Evolutionary conservation across 176 grass and related monocot species (phyloP), one percentile per base, ranked within the genome.

Genomic region (Ampelocalamus luodianensis): DNA sequence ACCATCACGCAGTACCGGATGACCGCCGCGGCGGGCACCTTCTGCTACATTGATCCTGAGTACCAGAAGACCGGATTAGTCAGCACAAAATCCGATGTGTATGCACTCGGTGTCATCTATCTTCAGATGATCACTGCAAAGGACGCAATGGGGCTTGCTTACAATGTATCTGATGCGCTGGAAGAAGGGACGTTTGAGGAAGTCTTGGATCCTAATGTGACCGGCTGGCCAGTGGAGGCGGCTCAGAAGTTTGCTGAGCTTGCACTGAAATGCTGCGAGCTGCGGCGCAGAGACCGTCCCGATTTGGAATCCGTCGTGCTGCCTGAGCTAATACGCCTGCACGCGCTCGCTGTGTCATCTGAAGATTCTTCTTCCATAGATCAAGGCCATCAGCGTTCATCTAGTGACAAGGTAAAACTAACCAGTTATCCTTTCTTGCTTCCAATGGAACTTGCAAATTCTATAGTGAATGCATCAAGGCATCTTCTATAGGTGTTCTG

Each of bases 11-110:
- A 92, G 55, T 97, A 88, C 84, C 69, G 65, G 81, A 94, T 94
- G 95, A 97, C 92, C 15, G 87, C 76, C 15, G 86, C 92, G 0
- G 92, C 92, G 0, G 95, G 95, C 15, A 97, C 94, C 20, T 97
- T 97, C 79, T 97, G 91, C 82, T 97, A 97, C 91, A 97, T 97
- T 66, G 94, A 97, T 88, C 94, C 91, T 4, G 94, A 97, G 78
- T 97, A 97, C 78, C 94, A 97, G 87, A 93, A 97, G 80, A 94
- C 94, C 0, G 91, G 94, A 61, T 36, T 97, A 75, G 87, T 94
- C 60, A 72, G 82, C 71, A 92, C 89, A 20, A 94, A 97, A 80
- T 94, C 94, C 8, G 94, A 97, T 23, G 88, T 97, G 16, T 97
- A 97, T 64, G 91, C 94, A 22, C 91, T 97, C 8, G 94, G 94